phyloP scores from a whole-genome alignment of 177 flowering plant genomes.

The Vitis hybrid region DNA sequence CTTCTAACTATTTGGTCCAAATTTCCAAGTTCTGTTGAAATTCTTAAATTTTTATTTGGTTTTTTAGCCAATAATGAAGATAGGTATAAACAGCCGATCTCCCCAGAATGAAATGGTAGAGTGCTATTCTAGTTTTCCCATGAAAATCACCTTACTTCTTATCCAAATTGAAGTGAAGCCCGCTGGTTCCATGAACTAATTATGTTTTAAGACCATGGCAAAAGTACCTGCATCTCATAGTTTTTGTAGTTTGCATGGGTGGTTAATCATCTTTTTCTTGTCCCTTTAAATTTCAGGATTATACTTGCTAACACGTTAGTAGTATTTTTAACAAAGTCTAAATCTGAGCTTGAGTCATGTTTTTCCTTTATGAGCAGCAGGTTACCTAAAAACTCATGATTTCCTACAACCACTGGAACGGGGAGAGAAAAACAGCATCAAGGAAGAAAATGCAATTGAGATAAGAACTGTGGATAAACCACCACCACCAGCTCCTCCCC shows the following conservation, averaged over 20 bases:
- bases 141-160: too few species aligned
- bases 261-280: background rate
- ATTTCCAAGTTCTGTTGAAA: too few species aligned
- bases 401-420: conserved; percentile 78
- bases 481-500: conserved; percentile 41
- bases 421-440: conserved; percentile 37
- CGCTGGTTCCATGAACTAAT: too few species aligned
- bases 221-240: background rate
- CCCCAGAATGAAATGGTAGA: too few species aligned
- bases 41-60: too few species aligned
- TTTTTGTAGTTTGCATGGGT: background rate
- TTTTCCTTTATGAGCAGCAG: conserved; percentile 29
- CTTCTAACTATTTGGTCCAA: too few species aligned
- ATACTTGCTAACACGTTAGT: background rate
- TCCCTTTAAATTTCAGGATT: background rate
- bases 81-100: too few species aligned
- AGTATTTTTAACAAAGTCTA: background rate
- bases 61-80: too few species aligned
- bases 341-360: background rate
- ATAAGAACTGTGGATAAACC: conserved; percentile 37
- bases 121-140: too few species aligned
- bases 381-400: conserved; percentile 70
- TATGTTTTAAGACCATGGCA: too few species aligned
- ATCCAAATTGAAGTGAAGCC: too few species aligned
- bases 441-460: conserved; percentile 44